Conservation (phyloP, 768 basidiomycete species). For the Lactarius psammicola region DNA sequence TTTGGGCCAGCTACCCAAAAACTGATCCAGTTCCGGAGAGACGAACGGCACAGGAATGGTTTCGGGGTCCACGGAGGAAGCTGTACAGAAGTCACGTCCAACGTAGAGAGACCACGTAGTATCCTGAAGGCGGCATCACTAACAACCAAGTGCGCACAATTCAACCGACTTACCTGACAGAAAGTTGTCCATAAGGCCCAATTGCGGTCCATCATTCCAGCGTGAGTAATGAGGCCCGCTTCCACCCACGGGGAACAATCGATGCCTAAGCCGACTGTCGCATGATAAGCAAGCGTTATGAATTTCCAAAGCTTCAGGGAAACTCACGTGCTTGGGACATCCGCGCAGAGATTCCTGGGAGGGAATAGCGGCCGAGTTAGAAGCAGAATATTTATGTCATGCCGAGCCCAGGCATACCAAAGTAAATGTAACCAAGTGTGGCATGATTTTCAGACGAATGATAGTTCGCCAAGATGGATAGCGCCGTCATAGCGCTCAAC, state of each 20-base stretch:
- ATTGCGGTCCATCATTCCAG: conserved; percentile 55
- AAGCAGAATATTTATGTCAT: conserved; percentile 2
- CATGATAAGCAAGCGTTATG: not conserved
- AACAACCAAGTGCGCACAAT: not conserved
- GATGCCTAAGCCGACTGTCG: conserved; percentile 53
- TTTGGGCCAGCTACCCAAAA: conserved; percentile 45
- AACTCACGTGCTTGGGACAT: conserved; percentile 58
- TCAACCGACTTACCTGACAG: conserved; percentile 42
- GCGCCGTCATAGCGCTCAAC: conserved; percentile 42
- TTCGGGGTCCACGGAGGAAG: conserved; percentile 39
- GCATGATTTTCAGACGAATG: conserved; percentile 42
- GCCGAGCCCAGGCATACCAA: conserved; percentile 33
- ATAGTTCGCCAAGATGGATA: conserved; percentile 42
- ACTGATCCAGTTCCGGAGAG: conserved; percentile 49
- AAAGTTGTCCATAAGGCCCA: conserved; percentile 63
- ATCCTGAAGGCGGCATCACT: conserved; percentile 39
- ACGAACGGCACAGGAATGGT: conserved; percentile 49
- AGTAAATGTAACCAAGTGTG: conserved; percentile 45
- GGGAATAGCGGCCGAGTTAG: not conserved
- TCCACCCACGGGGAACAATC: conserved; percentile 59
- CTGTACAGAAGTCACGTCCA: conserved; percentile 57
- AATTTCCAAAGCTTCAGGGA: not conserved
- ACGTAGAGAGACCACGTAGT: conserved; percentile 66
- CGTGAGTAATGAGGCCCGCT: conserved; percentile 48
- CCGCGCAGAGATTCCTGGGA: conserved; percentile 55